Evolutionary conservation across 2,329 filamentous ascomycete genomes (phyloP), one percentile per base, ranked within the genome.

Genomic region (Penicillium sp.): DNA sequence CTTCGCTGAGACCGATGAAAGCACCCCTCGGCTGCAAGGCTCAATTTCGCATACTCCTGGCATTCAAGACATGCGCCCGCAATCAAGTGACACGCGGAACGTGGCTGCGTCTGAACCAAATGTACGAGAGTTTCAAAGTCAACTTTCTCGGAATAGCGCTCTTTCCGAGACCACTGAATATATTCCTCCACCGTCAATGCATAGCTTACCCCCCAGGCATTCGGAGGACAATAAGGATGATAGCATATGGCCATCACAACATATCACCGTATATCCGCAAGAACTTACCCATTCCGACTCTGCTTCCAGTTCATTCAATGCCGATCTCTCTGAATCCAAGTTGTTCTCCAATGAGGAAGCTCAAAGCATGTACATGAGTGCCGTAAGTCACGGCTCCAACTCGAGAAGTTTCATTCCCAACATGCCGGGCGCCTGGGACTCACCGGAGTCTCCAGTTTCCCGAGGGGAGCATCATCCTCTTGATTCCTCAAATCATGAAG

Each of bases 361-460:
- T n/a, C 76, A 81, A 60, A 83, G 81, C 65, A 78, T 83, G 75
- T 83, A 83, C 61, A 81, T 83, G 80, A 83, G 87, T 70, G 87
- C 85, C 11, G 79, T 88, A 59, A 86, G 84, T 61, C 76, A 78
- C 44, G 73, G 72, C 9, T 73, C 75, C 26, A 65, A 61, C 21
- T 69, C 63, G 56, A 66, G 63, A 30, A 71, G 69, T 54, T 74
- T 75, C 49, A 64, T 70, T 30, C 73, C 72, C 5, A 69, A 70
- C 50, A 79, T 81, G 62, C 80, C 80, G 17, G 80, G 80, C 7
- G 79, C 72, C 44, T 82, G 79, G 79, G 74, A 74, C 45, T 75
- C 71, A 15, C 70, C 71, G 7, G 71, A 68, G 30, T 65, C 67
- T 38, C 66, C 54, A 29, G 53, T 46, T 15, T 30, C 44, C 5